phyloP scores from a whole-genome alignment of 2,329 filamentous ascomycete genomes.

The Exophiala alcalophila region DNA sequence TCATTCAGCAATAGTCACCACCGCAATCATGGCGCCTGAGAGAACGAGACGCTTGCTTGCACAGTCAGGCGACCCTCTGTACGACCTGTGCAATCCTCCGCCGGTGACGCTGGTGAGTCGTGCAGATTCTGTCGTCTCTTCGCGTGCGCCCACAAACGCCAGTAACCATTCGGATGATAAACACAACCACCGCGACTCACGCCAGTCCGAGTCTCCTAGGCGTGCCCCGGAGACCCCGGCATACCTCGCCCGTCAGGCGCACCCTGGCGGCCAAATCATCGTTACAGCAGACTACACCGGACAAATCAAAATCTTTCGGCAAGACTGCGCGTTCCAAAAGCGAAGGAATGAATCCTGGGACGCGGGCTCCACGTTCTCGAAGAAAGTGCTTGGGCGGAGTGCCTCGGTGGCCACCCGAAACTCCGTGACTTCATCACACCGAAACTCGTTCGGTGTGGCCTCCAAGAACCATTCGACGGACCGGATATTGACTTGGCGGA shows the following conservation, averaged over 20 bases:
- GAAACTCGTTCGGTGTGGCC: constrained; percentile 33
- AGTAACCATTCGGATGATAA: constrained; percentile 36
- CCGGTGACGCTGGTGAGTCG: constrained; percentile 77
- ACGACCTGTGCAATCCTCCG: constrained; percentile 92
- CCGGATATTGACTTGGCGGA: constrained; percentile 83
- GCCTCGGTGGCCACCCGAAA: constrained; percentile 58
- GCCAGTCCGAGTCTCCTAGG: constrained; percentile 31
- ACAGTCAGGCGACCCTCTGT: constrained; percentile 85
- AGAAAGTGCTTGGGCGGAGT: constrained; percentile 56
- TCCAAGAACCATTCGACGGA: constrained; percentile 58
- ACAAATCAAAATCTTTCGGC: constrained; percentile 88
- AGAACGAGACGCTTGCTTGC: constrained; percentile 74
- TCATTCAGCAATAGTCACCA: constrained; percentile 82
- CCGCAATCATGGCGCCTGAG: constrained; percentile 79
- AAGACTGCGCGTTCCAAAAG: constrained; percentile 85
- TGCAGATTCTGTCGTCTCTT: constrained; percentile 59
- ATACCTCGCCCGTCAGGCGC: constrained; percentile 72
- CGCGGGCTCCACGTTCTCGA: constrained; percentile 70
- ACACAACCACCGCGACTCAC: constrained; percentile 23
- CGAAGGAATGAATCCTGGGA: constrained; percentile 76
- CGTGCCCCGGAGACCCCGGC: constrained; percentile 68
- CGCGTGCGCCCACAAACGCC: constrained; percentile 46
- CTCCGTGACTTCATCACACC: constrained; percentile 47
- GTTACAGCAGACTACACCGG: constrained; percentile 86
- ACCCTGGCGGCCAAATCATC: constrained; percentile 82